phyloP scores from a whole-genome alignment of 2,329 filamentous ascomycete genomes.

The Corniculantispora saksenae region DNA sequence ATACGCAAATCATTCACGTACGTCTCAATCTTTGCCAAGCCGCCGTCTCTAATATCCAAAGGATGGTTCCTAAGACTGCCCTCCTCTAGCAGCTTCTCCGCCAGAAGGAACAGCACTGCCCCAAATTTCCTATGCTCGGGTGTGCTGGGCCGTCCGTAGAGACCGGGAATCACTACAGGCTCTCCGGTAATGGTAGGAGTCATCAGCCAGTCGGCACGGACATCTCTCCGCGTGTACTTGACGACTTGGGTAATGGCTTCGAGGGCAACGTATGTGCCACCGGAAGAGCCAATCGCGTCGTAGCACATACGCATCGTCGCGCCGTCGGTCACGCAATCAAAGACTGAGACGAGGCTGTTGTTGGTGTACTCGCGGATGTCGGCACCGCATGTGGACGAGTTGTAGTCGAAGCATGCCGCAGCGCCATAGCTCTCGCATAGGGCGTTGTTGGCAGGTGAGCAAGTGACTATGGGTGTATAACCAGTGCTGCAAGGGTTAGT shows the following conservation, averaged over 20 bases:
- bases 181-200: too few relatives aligned
- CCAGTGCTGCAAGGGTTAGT: too few relatives aligned
- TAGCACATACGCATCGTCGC: background rate
- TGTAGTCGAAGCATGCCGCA: background rate
- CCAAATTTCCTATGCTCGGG: too few relatives aligned
- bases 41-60: too few relatives aligned
- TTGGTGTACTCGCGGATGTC: background rate
- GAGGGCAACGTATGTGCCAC: background rate
- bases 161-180: too few relatives aligned
- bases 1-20: too few relatives aligned
- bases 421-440: background rate
- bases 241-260: background rate
- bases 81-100: too few relatives aligned
- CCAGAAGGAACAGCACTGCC: too few relatives aligned
- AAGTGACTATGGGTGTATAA: background rate
- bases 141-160: too few relatives aligned
- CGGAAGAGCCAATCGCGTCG: background rate
- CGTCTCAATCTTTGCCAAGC: too few relatives aligned
- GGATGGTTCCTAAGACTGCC: too few relatives aligned
- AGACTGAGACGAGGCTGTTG: background rate
- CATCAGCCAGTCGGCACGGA: background rate
- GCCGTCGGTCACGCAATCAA: background rate
- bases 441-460: background rate
- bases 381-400: background rate
- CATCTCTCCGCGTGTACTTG: background rate